Percentiles rank a stretch among this genome's conserved stretches.
phyloP scores from a whole-genome alignment of 495 filamentous ascomycete genomes.

The Lophiostoma macrostomum region DNA sequence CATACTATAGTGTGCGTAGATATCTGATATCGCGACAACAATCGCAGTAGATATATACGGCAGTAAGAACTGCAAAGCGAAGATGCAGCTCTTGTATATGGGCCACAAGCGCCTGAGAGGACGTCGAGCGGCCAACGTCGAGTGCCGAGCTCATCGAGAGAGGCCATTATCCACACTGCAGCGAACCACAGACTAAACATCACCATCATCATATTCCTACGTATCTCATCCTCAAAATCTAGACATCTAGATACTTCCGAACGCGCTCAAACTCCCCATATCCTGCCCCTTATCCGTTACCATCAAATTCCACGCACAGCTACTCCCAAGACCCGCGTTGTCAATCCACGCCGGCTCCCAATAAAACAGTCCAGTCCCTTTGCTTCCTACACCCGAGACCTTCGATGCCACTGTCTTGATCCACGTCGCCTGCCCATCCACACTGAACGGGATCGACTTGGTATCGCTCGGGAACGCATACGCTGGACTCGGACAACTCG shows the following conservation, averaged over 20 bases:
- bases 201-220: too few relatives aligned
- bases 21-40: too few relatives aligned
- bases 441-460: slow-evolving; percentile 41
- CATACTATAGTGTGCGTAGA: too few relatives aligned
- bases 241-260: slow-evolving; percentile 14
- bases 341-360: slow-evolving; percentile 48
- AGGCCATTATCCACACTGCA: too few relatives aligned
- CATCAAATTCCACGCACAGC: slow-evolving; percentile 29
- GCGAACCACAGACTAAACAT: too few relatives aligned
- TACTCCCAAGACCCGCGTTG: slow-evolving; percentile 26
- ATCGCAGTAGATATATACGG: too few relatives aligned
- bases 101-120: too few relatives aligned
- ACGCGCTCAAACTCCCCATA: slow-evolving; percentile 25
- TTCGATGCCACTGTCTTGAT: slow-evolving; percentile 38
- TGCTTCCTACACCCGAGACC: slow-evolving; percentile 37
- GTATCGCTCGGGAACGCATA: slow-evolving; percentile 39
- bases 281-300: slow-evolving; percentile 14
- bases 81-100: too few relatives aligned
- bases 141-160: too few relatives aligned
- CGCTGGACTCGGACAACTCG: slow-evolving; percentile 39
- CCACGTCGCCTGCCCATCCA: slow-evolving; percentile 44
- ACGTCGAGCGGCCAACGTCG: too few relatives aligned
- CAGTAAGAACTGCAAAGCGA: too few relatives aligned
- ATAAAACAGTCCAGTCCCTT: slow-evolving; percentile 45
- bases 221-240: too few relatives aligned